phyloP scores from a whole-genome alignment of 495 filamentous ascomycete genomes.

The Penicillium psychrofluorescens region DNA sequence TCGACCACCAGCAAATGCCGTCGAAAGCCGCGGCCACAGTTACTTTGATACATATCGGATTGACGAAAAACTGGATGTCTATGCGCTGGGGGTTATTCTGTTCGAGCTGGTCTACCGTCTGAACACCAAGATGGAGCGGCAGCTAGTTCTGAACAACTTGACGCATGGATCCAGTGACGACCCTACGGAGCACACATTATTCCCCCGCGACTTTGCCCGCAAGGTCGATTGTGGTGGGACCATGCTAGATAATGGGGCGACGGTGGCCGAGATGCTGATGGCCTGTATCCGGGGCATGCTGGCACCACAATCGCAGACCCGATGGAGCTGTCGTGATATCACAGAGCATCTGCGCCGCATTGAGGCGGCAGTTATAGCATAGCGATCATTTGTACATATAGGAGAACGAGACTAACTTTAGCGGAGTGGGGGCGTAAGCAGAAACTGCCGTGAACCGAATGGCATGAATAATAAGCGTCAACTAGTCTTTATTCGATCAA shows the following conservation, averaged over 20 bases:
- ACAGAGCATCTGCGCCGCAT: constrained; percentile 20
- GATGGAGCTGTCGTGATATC: constrained; percentile 33
- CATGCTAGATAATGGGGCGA: constrained; percentile 16
- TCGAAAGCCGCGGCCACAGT: background rate
- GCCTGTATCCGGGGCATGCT: constrained; percentile 42
- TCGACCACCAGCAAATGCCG: constrained; percentile 23
- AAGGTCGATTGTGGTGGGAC: constrained; percentile 29
- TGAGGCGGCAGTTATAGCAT: background rate
- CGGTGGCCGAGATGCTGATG: constrained; percentile 31
- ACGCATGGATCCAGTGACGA: constrained; percentile 22
- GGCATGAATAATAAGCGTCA: no score
- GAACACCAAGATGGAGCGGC: constrained; percentile 48
- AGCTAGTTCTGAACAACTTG: constrained; percentile 36
- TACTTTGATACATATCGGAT: constrained; percentile 26
- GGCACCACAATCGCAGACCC: constrained; percentile 24
- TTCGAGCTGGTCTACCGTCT: constrained; percentile 46
- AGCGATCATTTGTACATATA: no score
- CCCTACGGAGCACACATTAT: constrained; percentile 6
- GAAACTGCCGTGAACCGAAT: no score
- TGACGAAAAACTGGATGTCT: constrained; percentile 48
- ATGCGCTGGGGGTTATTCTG: constrained; percentile 46
- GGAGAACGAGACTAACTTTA: no score
- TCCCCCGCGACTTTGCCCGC: constrained; percentile 30
- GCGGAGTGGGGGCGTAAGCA: no score
- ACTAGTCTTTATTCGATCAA: no score